Base-by-base conservation (phyloP, 2,329 filamentous ascomycete genomes). In the Fusarium sp. region DNA sequence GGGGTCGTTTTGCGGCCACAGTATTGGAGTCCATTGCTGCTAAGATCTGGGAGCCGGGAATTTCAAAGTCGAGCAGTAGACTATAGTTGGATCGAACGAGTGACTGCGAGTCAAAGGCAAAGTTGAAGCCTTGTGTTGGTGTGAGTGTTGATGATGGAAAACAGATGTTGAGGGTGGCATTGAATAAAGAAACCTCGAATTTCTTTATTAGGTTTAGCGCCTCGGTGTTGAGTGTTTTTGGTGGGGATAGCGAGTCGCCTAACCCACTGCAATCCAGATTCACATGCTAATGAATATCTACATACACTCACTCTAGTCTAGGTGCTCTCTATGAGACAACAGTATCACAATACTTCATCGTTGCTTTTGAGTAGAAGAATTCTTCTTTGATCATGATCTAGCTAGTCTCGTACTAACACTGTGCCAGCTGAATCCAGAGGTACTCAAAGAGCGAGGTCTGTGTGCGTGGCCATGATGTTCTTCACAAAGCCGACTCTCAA, bases 401-500 rank as follows among this genome's bases (percentile, higher is more conserved):
- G 17, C 35, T 31, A 28, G 20, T 41, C 14, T 41, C 24, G 8
- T 41, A n/a, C 20, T 14, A 28, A 18, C 10, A n/a, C 20, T 42
- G 42, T 26, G 20, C 51, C 24, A 22, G 28, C 22, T n/a, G 20
- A n/a, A 55, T 38, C 20, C 24, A 18, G 24, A 28, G 24, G 12
- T n/a, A n/a, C 24, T 39, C 35, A n/a, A 28, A 55, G 24, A 28
- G 24, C 20, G 35, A 55, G 22, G 15, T 15, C 36, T 28, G 24
- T 55, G 36, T 26, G 20, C 26, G 11, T 55, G 51, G n/a, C 36
- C 36, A 55, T 55, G 33, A 55, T 41, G 35, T 28, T 28, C 51
- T 41, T 20, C 41, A n/a, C 24, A 31, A 24, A 35, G 48, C n/a
- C 48, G 22, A 22, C 9, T n/a, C 49, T 79, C 69, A 92, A 77